Evolutionary conservation across 1,284 basidiomycete genomes (phyloP).

Genomic region (Ceratorhiza oryzae-sativae): DNA sequence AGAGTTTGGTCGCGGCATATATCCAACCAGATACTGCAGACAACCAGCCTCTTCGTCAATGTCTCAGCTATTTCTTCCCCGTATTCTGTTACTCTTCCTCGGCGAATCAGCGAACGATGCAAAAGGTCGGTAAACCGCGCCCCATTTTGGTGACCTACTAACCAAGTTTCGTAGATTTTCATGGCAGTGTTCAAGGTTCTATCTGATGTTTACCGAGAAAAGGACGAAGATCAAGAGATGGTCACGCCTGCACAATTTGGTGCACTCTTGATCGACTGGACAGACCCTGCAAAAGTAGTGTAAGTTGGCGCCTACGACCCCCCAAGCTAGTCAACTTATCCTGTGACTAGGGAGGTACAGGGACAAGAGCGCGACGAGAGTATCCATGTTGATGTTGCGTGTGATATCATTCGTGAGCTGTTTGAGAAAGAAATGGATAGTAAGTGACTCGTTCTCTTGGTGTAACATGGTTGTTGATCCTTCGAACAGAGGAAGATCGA

Average conservation of each 20-base stretch:
- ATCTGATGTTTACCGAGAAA: conserved; percentile 69
- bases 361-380: conserved; percentile 56
- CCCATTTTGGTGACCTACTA: background rate
- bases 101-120: conserved; percentile 80
- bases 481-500: conserved; percentile 70
- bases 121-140: conserved; percentile 61
- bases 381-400: conserved; percentile 81
- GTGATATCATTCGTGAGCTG: conserved; percentile 72
- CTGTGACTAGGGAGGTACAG: conserved; percentile 50
- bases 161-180: conserved; percentile 65
- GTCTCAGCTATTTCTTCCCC: conserved; percentile 95
- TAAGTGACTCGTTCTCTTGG: conserved; percentile 46
- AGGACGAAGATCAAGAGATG: conserved; percentile 81
- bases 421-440: conserved; percentile 60
- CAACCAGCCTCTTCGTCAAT: conserved; percentile 90
- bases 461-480: background rate
- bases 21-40: conserved; percentile 85
- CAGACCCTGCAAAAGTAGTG: conserved; percentile 83
- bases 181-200: conserved; percentile 77
- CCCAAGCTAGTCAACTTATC: background rate
- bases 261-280: conserved; percentile 91
- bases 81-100: conserved; percentile 89
- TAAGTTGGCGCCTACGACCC: conserved; percentile 55
- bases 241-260: conserved; percentile 82
- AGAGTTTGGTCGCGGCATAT: conserved; percentile 82